Evolutionary conservation across 495 filamentous ascomycete species (phyloP).

Genomic region (Cercophora scortea): DNA sequence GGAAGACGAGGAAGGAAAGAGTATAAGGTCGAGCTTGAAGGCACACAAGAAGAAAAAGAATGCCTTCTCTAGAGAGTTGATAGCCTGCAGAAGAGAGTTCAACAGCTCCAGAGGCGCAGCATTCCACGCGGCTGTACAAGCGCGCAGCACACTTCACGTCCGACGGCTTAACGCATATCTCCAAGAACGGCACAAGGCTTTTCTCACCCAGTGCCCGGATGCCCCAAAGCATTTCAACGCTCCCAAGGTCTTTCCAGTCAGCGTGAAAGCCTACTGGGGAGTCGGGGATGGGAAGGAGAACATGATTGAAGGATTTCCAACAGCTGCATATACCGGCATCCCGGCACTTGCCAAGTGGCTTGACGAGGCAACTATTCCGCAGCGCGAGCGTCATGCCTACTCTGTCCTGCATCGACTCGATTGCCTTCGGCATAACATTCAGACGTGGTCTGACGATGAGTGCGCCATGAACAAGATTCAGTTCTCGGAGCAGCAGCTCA

Average conservation of each 20-base stretch:
- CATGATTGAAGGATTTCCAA: conserved; percentile 6
- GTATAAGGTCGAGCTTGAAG: background rate
- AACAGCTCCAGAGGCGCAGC: background rate
- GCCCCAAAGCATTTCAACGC: background rate
- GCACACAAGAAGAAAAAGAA: background rate
- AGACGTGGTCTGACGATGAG: conserved; percentile 8
- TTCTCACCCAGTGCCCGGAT: background rate
- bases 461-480: background rate
- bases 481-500: background rate
- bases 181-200: background rate
- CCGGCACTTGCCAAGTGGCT: conserved; percentile 13
- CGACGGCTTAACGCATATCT: background rate
- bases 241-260: conserved; percentile 1
- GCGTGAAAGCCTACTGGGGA: conserved; percentile 16
- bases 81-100: no score
- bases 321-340: conserved; percentile 14
- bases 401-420: conserved; percentile 6
- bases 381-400: conserved; percentile 1
- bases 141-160: background rate
- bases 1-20: background rate
- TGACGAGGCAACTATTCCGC: conserved; percentile 5
- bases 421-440: conserved; percentile 1
- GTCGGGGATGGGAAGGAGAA: background rate
- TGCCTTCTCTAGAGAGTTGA: background rate
- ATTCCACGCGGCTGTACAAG: background rate